Base-by-base conservation (phyloP, 2,329 filamentous ascomycete species). In the Torrubiellomyces zombiae region DNA sequence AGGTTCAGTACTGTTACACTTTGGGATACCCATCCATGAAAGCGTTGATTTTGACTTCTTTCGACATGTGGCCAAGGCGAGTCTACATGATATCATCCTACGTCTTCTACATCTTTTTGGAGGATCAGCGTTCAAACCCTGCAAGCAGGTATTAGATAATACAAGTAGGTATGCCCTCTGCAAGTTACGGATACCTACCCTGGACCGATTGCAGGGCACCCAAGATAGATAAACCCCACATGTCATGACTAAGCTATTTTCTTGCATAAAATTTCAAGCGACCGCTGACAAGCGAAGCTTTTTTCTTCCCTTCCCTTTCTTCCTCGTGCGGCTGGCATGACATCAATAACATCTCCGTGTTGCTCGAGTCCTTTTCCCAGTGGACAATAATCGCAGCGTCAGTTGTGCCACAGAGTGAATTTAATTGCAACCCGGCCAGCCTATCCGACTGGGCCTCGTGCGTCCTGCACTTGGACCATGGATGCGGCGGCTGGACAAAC, bases 321-420 rank as follows among this genome's bases (percentile, higher is more conserved):
- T 66, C 70, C 64, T 80, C 61, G 75, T 83, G 77, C 76, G 76
- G 77, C 75, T 59, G 72, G 71, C 70, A 74, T 69, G 63, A 74
- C 66, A 56, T 55, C 48, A 56, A 63, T 59, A 55, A 58, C 48
- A 67, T 67, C 66, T 69, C 75, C 75, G 71, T 79, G 75, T 83
- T 83, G 75, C 76, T 77, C 74, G 67, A 62, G 61, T 73, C 59
- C 58, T 47, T 47, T 38, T 48, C 45, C 41, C 52, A 55, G 71
- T 63, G 60, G 58, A 63, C 58, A 35, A 36, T 35, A 35, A 44
- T 55, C 54, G 51, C 41, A 71, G 76, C 74, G 77, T 83, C 77
- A 72, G 67, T 76, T 69, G 65, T 68, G 73, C 70, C 74, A 65
- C 67, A 85, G 77, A 80, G 47, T 32, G 55, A 76, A 56, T 55